Base-by-base conservation (phyloP, 805 yeast species). In the Lachancea thermotolerans region DNA sequence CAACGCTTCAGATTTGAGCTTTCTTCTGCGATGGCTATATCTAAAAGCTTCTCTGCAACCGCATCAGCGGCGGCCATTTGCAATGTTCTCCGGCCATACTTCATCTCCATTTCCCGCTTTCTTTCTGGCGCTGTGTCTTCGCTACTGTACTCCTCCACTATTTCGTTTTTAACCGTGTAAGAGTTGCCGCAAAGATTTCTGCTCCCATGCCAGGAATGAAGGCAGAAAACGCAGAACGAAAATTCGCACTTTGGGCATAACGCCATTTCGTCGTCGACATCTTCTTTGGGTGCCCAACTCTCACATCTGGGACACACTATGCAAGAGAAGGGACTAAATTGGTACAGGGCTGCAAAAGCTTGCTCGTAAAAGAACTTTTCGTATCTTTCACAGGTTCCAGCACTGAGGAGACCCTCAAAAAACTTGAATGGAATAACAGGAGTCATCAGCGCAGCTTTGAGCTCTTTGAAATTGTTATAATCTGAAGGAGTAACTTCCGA, bases 171-270 rank as follows among this genome's bases (percentile, higher is more conserved):
- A 8, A 30, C 25, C 25, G 25, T 30, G 33, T 11, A 30, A 4
- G 33, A 12, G 14, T 5, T 11, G 5, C 69, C 67, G 57, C 86
- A 81, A 25, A 56, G 56, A 46, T 73, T 72, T 41, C 65, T 66
- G 12, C 66, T 64, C 1, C 83, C 82, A 59, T 81, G 86, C 79
- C 82, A 80, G 2, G 83, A 75, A 50, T 73, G 79, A 5, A 69
- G 59, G 58, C 86, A 81, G 25, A 67, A 68, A 48, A 68, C 67
- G 53, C 86, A 81, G 50, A 78, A 81, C 0, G 80, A 79, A 50
- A 72, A 68, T 10, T 62, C 58, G 55, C 85, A 81, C 3, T 56
- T 48, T 0, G 68, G 61, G 53, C 86, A 81, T 15, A 72, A 66
- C 3, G 76, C 67, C 45, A 80, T 60, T 8, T 69, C 58, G 8